Percentiles rank a stretch among this genome's conserved stretches.
Conservation (phyloP, 106 monocot species). For the Allium fistulosum region DNA sequence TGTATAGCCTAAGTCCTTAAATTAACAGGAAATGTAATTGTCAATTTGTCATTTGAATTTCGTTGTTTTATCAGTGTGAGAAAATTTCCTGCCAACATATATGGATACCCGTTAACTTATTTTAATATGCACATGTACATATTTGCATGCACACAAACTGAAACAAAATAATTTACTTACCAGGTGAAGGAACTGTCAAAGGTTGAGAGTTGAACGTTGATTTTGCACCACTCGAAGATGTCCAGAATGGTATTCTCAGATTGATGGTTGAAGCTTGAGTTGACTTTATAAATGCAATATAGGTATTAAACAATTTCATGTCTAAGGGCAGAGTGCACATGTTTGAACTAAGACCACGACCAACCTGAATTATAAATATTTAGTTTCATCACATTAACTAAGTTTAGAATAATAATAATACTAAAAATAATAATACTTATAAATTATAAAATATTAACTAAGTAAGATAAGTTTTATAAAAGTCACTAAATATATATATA, state of each 20-base stretch:
- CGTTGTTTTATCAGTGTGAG: slow-evolving; percentile 56
- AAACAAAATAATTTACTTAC: slow-evolving; percentile 9
- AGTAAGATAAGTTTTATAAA: too few relatives aligned
- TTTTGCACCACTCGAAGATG: slow-evolving; percentile 31
- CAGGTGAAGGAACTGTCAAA: slow-evolving; percentile 26
- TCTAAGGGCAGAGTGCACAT: too few relatives aligned
- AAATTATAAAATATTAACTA: too few relatives aligned
- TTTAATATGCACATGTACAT: too few relatives aligned
- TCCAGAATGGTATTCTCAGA: slow-evolving; percentile 68
- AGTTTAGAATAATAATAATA: too few relatives aligned
- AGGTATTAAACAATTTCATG: too few relatives aligned
- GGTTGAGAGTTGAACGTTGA: slow-evolving; percentile 43
- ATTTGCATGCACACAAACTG: background rate
- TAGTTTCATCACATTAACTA: too few relatives aligned
- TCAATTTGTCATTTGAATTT: slow-evolving; percentile 51
- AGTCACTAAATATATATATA: too few relatives aligned
- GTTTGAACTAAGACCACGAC: too few relatives aligned
- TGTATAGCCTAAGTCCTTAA: slow-evolving; percentile 69
- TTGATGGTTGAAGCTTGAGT: slow-evolving; percentile 40
- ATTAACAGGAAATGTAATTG: slow-evolving; percentile 42
- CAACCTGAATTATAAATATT: too few relatives aligned
- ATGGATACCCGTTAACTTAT: too few relatives aligned
- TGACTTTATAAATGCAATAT: slow-evolving; percentile 13
- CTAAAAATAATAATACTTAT: too few relatives aligned
- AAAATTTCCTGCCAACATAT: slow-evolving; percentile 54